Percentiles rank a stretch among this genome's conserved stretches.
Evolutionary conservation across 352 stramenopile species (phyloP).

Genomic region (Aphanomyces invadans): DNA sequence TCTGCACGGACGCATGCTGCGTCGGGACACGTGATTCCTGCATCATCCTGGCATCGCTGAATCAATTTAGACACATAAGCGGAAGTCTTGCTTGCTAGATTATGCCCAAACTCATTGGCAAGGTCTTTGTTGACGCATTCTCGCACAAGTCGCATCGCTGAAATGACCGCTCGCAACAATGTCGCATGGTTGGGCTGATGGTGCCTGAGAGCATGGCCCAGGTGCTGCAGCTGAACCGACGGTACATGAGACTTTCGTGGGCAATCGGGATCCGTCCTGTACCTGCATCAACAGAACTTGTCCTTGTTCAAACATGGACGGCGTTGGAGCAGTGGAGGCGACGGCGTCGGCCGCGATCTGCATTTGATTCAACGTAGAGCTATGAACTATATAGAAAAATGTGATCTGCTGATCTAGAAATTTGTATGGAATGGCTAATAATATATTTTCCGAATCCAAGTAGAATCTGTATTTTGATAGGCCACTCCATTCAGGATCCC

Average conservation of each 20-base stretch:
- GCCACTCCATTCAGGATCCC: neutral
- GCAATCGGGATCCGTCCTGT: neutral
- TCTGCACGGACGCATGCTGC: neutral
- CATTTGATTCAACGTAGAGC: too few species aligned
- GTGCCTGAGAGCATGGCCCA: neutral
- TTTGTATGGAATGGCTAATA: too few species aligned
- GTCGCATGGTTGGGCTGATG: neutral
- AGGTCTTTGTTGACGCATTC: conserved; percentile 14
- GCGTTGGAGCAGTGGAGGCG: neutral
- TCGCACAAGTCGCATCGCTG: conserved; percentile 12
- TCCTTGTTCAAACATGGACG: neutral
- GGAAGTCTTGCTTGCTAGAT: neutral
- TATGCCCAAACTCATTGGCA: neutral
- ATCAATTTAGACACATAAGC: neutral
- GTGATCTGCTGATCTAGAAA: too few species aligned
- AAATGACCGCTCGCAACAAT: neutral
- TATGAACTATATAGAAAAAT: too few species aligned
- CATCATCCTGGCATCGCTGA: neutral
- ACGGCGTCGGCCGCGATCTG: neutral
- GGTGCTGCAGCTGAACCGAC: conserved; percentile 2
- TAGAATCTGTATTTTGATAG: neutral
- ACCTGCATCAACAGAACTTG: conserved; percentile 4
- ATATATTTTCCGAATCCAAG: too few species aligned
- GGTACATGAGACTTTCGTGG: neutral
- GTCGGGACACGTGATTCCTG: neutral